Conservation (phyloP, 306 rosid genomes). For the Echinosophora koreensis region DNA sequence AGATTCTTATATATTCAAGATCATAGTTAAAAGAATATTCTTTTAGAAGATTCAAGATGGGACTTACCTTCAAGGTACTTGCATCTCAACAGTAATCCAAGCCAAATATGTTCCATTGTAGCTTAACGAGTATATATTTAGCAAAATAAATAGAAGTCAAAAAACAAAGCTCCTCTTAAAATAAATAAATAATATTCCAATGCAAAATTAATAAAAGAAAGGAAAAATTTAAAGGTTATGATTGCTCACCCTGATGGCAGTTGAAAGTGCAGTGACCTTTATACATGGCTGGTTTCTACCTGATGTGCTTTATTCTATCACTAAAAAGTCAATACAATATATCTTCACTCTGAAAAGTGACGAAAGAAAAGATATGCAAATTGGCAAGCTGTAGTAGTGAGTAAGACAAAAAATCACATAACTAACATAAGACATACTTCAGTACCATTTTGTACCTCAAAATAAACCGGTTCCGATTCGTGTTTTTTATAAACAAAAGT, state of each 20-base stretch:
- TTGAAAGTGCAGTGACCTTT: slow-evolving; percentile 29
- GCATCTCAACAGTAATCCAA: neutral
- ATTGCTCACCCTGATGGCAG: slow-evolving; percentile 44
- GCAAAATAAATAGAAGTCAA: neutral
- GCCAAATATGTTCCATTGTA: neutral
- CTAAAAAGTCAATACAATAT: slow-evolving; percentile 30
- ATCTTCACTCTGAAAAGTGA: slow-evolving; percentile 36
- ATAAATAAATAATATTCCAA: neutral
- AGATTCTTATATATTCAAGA: no score
- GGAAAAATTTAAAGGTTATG: slow-evolving; percentile 7
- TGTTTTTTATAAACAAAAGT: no score
- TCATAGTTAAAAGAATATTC: no score
- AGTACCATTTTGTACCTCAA: neutral
- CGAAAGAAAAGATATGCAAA: slow-evolving; percentile 36
- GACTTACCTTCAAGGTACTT: slow-evolving; percentile 40
- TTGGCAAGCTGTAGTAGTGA: neutral
- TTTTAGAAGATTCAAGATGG: neutral
- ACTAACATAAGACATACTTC: neutral
- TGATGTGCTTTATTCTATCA: slow-evolving; percentile 22
- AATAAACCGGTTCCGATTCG: neutral
- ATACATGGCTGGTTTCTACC: slow-evolving; percentile 49
- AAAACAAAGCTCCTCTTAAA: neutral
- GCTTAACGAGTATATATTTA: neutral
- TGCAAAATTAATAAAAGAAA: neutral
- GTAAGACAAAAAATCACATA: slow-evolving; percentile 10